Base-by-base conservation (phyloP, 202 grass and related monocot genomes). In the Tripidium arundinaceum region DNA sequence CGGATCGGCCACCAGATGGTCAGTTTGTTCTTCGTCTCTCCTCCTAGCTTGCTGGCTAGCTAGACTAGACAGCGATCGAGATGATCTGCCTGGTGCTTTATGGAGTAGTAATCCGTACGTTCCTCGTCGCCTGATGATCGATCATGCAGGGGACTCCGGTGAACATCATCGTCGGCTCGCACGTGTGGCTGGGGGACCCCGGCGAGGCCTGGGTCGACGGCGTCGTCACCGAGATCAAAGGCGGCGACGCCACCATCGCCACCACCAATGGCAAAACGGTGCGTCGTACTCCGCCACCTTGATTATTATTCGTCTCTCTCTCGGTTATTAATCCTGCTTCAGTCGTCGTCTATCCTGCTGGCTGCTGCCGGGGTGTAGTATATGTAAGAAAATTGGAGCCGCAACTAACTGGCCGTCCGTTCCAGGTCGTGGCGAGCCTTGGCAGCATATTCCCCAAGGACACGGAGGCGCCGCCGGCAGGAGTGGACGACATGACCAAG, bases 401-500 rank as follows among this genome's bases (percentile, higher is more conserved):
- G 46, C 7, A 54, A 21, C 49, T 54, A 54, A 54, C 19, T 52
- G 46, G 6, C 18, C 16, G 34, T 39, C 16, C 34, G 26, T 41
- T 74, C 18, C 87, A 98, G 94, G 47, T 93, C 31, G 81, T 89
- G 81, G 92, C 92, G 4, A 86, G 67, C 74, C 80, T 92, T 22
- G 88, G 78, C 9, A 94, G 81, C 43, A 91, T 94, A 60, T 91
- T 94, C 70, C 94, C 94, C 10, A 98, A 94, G 69, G 94, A 98
- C 62, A 94, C 86, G 9, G 94, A 98, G 62, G 92, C 88, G 19
- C 90, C 90, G 25, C 83, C 89, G 1, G 84, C 91, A 4, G 94
- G 94, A 80, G 94, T 98, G 40, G 94, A 98, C 73, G 92, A 98
- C 81, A 98, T 98, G 94, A 98, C 94, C 1, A 98, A 98, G 87